Base-by-base conservation (phyloP, 495 filamentous ascomycete species). In the Immersiella caudata region DNA sequence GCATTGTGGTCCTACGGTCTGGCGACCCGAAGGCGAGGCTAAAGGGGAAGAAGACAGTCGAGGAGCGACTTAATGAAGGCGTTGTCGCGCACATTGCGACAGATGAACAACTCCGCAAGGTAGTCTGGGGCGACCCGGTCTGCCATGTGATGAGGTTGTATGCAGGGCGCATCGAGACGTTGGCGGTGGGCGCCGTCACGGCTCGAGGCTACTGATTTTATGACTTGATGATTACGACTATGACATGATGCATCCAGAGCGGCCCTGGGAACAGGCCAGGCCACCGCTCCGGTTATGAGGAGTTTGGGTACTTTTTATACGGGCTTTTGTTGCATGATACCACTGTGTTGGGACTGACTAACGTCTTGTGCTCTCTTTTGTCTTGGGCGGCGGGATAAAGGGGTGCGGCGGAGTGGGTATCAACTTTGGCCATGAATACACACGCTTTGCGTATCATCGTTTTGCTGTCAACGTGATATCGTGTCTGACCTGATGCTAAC, bases 131-230 rank as follows among this genome's bases (percentile, higher is more conserved):
- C 0, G 92, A 95, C 74, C 91, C 90, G 0, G 77, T 92, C 16
- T 89, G 87, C 78, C 92, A 95, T 75, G 84, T 86, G 73, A 94
- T 95, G 91, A 85, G 80, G 74, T 67, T 93, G 50, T 95, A 95
- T 78, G 80, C 84, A 25, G 82, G 81, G 21, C 77, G 92, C 62
- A 86, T 95, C 40, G 88, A 93, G 70, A 76, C 80, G 12, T 74
- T 94, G 66, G 89, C 89, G 25, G 87, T 86, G 5, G 86, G 82
- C 52, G 90, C 89, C 8, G 88, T 91, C 8, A 88, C 87, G 62
- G 88, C 75, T n/a, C 76, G 67, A 64, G 74, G 70, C 18, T 75
- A 73, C 33, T 76, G 66, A 74, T n/a, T 64, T 27, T 46, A 46
- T 46, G 40, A 46, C 40, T 18, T 24, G 16, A 24, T 63, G 36